A percentile compares a stretch with the other conserved stretches of the same genome.
phyloP scores from a whole-genome alignment of 2,329 filamentous ascomycete species.

The Rugonectria rugulosa region DNA sequence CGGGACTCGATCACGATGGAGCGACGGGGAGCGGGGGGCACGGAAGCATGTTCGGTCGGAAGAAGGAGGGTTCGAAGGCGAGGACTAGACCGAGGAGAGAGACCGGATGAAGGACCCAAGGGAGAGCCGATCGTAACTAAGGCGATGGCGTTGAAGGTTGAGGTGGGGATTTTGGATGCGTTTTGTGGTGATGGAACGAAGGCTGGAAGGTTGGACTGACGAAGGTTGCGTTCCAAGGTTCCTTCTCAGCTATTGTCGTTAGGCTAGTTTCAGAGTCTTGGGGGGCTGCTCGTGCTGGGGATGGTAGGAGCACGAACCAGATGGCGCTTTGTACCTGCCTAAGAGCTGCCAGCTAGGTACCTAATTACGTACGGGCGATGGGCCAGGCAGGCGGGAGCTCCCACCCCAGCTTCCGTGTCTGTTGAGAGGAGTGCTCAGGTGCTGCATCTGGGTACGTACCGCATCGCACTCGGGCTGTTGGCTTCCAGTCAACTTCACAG shows the following conservation, averaged over 20 bases:
- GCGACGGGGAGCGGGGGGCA: constrained; percentile 28
- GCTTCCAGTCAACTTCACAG: neutral
- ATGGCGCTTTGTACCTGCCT: constrained; percentile 4
- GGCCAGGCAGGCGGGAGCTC: constrained; percentile 1
- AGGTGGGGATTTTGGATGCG: constrained; percentile 10
- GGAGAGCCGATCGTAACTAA: neutral
- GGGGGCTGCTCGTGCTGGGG: constrained; percentile 9
- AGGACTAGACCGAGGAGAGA: neutral
- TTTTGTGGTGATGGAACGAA: constrained; percentile 9
- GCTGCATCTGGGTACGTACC: constrained; percentile 12
- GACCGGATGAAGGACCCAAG: neutral
- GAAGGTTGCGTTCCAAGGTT: constrained; percentile 16
- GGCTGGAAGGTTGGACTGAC: constrained; percentile 9
- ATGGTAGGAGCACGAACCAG: constrained; percentile 11
- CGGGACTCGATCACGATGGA: constrained; percentile 32
- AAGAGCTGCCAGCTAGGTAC: neutral
- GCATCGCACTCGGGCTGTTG: no score
- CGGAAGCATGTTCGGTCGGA: constrained; percentile 40
- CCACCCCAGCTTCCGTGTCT: neutral
- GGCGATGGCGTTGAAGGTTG: constrained; percentile 1
- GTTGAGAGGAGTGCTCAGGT: no score
- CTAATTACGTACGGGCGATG: neutral
- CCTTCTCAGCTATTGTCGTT: constrained; percentile 3
- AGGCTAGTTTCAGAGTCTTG: constrained; percentile 21
- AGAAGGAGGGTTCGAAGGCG: constrained; percentile 7